Evolutionary conservation across 2,329 filamentous ascomycete species (phyloP), one percentile per base, ranked within the genome.

Genomic region (Blastomyces percursus): DNA sequence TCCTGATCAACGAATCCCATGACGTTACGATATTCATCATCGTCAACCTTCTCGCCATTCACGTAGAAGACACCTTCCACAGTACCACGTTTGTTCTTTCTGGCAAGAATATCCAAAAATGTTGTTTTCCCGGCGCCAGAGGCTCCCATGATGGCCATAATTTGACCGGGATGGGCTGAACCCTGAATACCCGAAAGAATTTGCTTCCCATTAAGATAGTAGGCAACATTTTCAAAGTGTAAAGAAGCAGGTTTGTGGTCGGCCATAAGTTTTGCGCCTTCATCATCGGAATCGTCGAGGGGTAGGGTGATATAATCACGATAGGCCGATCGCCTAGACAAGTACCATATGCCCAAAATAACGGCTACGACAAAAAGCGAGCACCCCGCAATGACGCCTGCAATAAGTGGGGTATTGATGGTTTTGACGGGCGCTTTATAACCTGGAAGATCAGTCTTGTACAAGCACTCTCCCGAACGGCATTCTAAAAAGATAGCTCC

Each of bases 1-100:
- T 99, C 94, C 77, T 99, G 94, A 69, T 99, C 94, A 50, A 99
- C 94, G 69, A 97, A 99, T 27, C 95, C 94, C 67, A 96, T 88
- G 60, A 97, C 91, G 65, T 86, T 92, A 72, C 89, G 90, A 77
- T 94, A 99, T 66, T 96, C 90, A 38, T 84, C 75, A 72, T 96
- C 90, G 40, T 80, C 81, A 46, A 97, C 86, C 73, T 90, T 93
- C 74, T 97, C 91, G 42, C 94, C 95, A 68, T 97, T 97, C 70
- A 99, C 86, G 70, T 88, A 94, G 70, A 96, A 96, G 64, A 93
- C 84, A 24, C 95, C 95, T 9, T 82, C 79, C 0, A 89, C 84
- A 1, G 81, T 75, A 48, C 94, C 95, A 42, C 91, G 86, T 77
- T 99, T 99, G 76, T 97, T 97, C 81, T 97, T 99, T 66, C 92